phyloP scores from a whole-genome alignment of 192 early-diverging fungal genomes.

The Podila horticola region DNA sequence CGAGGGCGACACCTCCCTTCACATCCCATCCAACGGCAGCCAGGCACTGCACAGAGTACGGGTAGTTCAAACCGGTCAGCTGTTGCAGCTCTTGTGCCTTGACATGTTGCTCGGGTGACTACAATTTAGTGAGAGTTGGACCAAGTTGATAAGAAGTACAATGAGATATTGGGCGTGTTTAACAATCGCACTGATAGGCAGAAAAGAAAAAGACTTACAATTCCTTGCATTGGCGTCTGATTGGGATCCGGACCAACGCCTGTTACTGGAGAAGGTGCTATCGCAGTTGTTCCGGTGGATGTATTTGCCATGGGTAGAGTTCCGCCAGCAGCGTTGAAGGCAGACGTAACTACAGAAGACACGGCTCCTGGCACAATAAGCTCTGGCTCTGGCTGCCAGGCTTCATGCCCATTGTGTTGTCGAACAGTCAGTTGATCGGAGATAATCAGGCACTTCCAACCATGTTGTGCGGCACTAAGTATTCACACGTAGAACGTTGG shows the following conservation, averaged over 20 bases:
- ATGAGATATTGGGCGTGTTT: not conserved
- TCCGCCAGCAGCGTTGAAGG: not conserved
- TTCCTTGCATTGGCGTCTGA: slow-evolving; percentile 14
- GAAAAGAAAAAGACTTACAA: slow-evolving; percentile 1
- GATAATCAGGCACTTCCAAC: slow-evolving; percentile 43
- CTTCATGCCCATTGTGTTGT: slow-evolving; percentile 36
- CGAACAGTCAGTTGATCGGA: slow-evolving; percentile 34
- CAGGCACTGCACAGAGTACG: slow-evolving; percentile 43
- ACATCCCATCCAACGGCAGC: slow-evolving; percentile 37
- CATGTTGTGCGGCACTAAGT: slow-evolving; percentile 23
- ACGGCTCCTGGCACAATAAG: slow-evolving; percentile 4
- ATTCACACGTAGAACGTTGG: not conserved
- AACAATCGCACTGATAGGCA: not conserved
- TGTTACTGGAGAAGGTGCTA: not conserved
- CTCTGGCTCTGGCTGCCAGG: slow-evolving; percentile 26
- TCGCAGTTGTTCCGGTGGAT: not conserved
- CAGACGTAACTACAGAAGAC: not conserved
- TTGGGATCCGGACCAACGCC: not conserved
- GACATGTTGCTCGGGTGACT: slow-evolving; percentile 46
- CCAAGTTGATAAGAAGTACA: not conserved
- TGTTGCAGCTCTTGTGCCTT: slow-evolving; percentile 33
- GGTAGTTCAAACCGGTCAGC: slow-evolving; percentile 35
- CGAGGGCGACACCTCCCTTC: slow-evolving; percentile 15
- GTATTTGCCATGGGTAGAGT: not conserved
- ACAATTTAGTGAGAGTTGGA: not conserved